phyloP scores from a whole-genome alignment of 345 rosid genomes.

The Cardamine resedifolia region DNA sequence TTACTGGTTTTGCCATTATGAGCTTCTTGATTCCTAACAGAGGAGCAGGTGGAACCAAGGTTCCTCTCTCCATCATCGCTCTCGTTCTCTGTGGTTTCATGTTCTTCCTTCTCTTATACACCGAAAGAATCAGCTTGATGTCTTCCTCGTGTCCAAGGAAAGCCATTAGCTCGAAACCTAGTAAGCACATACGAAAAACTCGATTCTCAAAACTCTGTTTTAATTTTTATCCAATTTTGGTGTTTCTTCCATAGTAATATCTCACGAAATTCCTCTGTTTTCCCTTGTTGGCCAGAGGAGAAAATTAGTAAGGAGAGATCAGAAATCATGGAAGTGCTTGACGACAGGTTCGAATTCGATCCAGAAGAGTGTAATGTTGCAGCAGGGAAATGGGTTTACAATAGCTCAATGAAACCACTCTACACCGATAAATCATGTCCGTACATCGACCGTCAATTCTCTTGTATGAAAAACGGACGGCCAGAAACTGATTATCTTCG shows the following conservation, averaged over 20 bases:
- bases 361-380: slow-evolving; percentile 79
- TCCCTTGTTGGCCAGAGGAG: slow-evolving; percentile 13
- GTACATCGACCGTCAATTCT: slow-evolving; percentile 71
- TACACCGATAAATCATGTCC: slow-evolving; percentile 83
- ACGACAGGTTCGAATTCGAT: slow-evolving; percentile 85
- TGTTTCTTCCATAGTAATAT: neutral
- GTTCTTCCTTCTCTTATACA: slow-evolving; percentile 60
- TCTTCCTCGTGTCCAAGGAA: slow-evolving; percentile 56
- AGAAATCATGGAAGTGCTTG: slow-evolving; percentile 44
- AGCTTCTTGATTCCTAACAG: slow-evolving; percentile 44
- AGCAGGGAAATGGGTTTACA: slow-evolving; percentile 80
- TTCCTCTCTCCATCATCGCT: slow-evolving; percentile 55
- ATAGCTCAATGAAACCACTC: slow-evolving; percentile 57
- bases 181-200: slow-evolving; percentile 43
- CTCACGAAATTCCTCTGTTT: neutral
- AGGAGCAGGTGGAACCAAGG: slow-evolving; percentile 48
- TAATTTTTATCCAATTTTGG: neutral
- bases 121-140: slow-evolving; percentile 50
- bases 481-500: slow-evolving; percentile 64
- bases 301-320: slow-evolving; percentile 33
- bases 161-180: slow-evolving; percentile 42
- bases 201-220: neutral
- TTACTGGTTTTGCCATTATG: slow-evolving; percentile 33
- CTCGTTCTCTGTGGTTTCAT: slow-evolving; percentile 51
- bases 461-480: slow-evolving; percentile 71